Evolutionary conservation across 495 filamentous ascomycete species (phyloP).

Genomic region (Staphylotrichum longicolle): DNA sequence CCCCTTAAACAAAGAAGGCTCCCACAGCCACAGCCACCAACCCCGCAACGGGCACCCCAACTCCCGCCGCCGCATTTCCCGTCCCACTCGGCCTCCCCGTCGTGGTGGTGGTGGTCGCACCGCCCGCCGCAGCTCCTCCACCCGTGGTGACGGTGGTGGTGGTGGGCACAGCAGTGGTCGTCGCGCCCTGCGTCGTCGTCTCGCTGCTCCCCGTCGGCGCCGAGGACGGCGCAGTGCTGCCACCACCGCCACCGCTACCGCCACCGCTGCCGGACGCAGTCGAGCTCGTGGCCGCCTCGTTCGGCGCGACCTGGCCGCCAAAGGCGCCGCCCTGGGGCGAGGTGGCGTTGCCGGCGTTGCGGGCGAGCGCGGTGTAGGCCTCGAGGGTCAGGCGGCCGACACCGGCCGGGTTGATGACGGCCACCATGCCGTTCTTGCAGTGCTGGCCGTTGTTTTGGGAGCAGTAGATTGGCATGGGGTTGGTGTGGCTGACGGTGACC

Average conservation of each 20-base stretch:
- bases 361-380: slow-evolving; percentile 24
- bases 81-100: not conserved
- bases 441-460: slow-evolving; percentile 36
- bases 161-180: not conserved
- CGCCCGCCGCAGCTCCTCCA: not conserved
- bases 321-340: slow-evolving; percentile 19
- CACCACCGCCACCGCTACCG: not conserved
- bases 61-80: slow-evolving; percentile 7
- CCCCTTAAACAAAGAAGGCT: slow-evolving; percentile 20
- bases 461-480: slow-evolving; percentile 57
- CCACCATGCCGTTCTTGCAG: slow-evolving; percentile 40
- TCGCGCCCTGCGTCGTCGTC: not conserved
- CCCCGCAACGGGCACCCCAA: slow-evolving; percentile 17
- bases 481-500: slow-evolving; percentile 51
- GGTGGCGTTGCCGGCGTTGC: slow-evolving; percentile 20
- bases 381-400: slow-evolving; percentile 18
- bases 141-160: not conserved
- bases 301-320: slow-evolving; percentile 24
- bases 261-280: not conserved
- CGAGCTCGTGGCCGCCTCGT: not conserved
- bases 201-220: not conserved
- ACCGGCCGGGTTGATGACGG: slow-evolving; percentile 35
- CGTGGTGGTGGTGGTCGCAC: not conserved
- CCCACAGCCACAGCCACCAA: slow-evolving; percentile 18
- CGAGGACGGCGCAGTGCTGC: not conserved